Base-by-base conservation (phyloP, 2,329 filamentous ascomycete species). In the Akanthomyces uredinophilus region DNA sequence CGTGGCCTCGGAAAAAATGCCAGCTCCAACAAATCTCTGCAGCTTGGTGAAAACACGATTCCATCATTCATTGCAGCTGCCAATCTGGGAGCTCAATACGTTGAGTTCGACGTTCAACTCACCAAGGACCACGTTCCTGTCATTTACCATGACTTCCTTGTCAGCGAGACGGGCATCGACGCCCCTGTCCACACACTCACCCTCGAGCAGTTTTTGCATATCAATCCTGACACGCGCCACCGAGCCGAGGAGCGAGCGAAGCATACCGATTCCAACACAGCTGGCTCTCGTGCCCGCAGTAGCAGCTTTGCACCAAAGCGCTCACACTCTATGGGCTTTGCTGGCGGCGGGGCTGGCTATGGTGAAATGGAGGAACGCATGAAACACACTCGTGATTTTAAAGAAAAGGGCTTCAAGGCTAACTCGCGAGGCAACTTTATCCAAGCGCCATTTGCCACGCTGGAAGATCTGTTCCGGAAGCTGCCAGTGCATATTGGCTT, bases 51-150 rank as follows among this genome's bases (percentile, higher is more conserved):
- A 75, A 99, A 99, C 73, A 99, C 95, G 0, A 82, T 99, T 29
- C 90, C 89, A 61, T 98, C 95, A 0, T 99, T 99, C 76, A 96
- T 98, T 70, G 92, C 94, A 3, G 95, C 95, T 2, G 93, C 94
- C 49, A 98, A 97, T 67, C 77, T 99, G 57, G 95, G 95, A 10
- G 95, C 86, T 3, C 83, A 88, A 61, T 89, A 88, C 68, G 86
- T 89, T 52, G 86, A 88, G 68, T 88, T 90, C 70, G 95, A 99
- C 72, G 95, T 99, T 0, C 95, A 99, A 73, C 80, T 99, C 44
- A 99, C 95, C n/a, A 99, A 99, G 71, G 95, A 99, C 72, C 92
- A 96, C 69, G 92, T 99, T 1, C 95, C 95, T 0, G 94, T 99
- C 66, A 96, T 99, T 70, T 99, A 99, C 72, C 95, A 99, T 72